These are phyloP conservation scores for Puccinia triticina DNA, from an alignment of 1,284 basidiomycete genomes.

Conservation along the genomic window DNA sequence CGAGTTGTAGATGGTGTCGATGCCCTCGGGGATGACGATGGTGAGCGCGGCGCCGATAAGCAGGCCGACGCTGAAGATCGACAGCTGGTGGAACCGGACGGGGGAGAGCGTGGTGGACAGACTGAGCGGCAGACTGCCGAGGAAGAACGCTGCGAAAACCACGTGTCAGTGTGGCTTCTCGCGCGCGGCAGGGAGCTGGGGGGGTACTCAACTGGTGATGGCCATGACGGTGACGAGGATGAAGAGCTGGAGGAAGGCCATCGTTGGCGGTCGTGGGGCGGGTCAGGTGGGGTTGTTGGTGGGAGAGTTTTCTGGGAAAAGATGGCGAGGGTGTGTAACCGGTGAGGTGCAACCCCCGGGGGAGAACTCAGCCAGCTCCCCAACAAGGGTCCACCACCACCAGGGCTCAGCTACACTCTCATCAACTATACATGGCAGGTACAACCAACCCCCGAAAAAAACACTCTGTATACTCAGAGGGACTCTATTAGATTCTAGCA, in stretches of 20 bases:
- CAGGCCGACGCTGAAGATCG: constrained; percentile 77
- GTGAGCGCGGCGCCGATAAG: constrained; percentile 84
- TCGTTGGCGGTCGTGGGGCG: neutral
- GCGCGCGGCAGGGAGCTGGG: neutral
- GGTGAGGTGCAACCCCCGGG: too few species aligned
- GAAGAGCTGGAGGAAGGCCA: constrained; percentile 18
- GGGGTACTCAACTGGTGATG: constrained; percentile 30
- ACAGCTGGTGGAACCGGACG: constrained; percentile 60
- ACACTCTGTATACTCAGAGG: too few species aligned
- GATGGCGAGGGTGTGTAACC: too few species aligned
- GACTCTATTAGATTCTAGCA: too few species aligned
- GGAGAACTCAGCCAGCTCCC: too few species aligned
- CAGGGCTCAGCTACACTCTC: too few species aligned
- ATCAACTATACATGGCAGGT: too few species aligned
- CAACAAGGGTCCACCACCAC: too few species aligned
- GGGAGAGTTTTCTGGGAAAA: neutral
- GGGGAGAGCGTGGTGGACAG: constrained; percentile 31
- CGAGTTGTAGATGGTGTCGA: constrained; percentile 37
- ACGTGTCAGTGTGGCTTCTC: too few species aligned
- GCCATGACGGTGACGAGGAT: constrained; percentile 10
- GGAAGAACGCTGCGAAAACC: neutral
- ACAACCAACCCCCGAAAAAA: too few species aligned
- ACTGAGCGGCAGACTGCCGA: constrained; percentile 29
- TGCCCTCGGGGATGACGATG: constrained; percentile 79
- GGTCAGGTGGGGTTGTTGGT: neutral